Evolutionary conservation across 2,329 filamentous ascomycete genomes (phyloP), one percentile per base, ranked within the genome.

Genomic region (Hypomyces perniciosus): DNA sequence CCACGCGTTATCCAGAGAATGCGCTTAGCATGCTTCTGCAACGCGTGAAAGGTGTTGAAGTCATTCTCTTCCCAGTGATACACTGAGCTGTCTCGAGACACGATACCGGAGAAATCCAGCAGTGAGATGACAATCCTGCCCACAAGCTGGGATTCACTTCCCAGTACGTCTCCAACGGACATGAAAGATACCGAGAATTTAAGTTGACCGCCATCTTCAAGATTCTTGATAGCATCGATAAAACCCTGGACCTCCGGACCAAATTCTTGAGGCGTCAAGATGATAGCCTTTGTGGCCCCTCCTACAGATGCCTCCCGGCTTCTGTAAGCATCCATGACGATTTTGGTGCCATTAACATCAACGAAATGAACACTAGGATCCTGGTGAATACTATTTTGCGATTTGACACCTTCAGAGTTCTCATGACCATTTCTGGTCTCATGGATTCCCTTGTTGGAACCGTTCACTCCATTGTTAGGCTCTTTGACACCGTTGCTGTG

Each of bases 1-100:
- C 71, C 71, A 0, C 63, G 61, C 0, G 74, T 74, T 13, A 78
- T 54, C 76, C 78, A 81, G 1, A 81, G 43, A 1, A 80, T 56
- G 2, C 69, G 66, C 12, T 64, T 66, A 1, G 70, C 62, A 1
- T 46, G 48, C 4, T 60, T 57, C 3, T 75, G 59, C 12, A 81
- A 57, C 0, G 57, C 54, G 29, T 73, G 68, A 29, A 81, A 68
- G 1, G 57, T 38, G 0, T 65, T 47, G 53, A 78, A 81, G 4
- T 68, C 59, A 0, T 56, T 8, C 8, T 68, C 58, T 2, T 56
- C 57, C 66, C 77, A 74, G 33, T 62, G 50, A 53, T 72, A 74
- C 29, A 79, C 49, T 7, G 60, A 62, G 20, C 51, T 49, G 9
- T 39, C 35, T 10, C 41, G 37, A 2, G 65, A 46, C 5, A 64